These are phyloP conservation scores for Clonostachys chloroleuca DNA, from an alignment of 2,329 filamentous ascomycete genomes.

Conservation along the genomic window DNA sequence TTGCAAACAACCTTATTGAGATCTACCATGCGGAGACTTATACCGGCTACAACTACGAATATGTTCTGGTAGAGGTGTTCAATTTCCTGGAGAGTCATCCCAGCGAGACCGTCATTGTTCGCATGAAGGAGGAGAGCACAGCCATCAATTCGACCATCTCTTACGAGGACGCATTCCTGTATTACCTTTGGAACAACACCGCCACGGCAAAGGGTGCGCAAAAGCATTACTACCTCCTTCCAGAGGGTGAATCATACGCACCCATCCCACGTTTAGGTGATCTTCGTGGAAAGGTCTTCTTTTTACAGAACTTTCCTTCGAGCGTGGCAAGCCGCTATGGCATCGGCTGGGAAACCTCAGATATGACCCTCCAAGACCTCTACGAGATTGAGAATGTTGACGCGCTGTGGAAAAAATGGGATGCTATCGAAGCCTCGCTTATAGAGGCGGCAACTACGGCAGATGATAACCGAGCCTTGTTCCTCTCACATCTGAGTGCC, in stretches of 20 bases:
- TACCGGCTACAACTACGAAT: constrained; percentile 37
- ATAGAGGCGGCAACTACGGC: constrained; percentile 23
- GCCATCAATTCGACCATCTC: constrained; percentile 27
- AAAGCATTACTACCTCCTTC: constrained; percentile 29
- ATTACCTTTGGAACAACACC: constrained; percentile 25
- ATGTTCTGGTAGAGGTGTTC: constrained; percentile 36
- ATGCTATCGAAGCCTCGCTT: constrained; percentile 33
- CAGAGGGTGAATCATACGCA: constrained; percentile 17
- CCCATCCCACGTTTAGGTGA: constrained; percentile 37
- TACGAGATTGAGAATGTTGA: constrained; percentile 37
- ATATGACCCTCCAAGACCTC: constrained; percentile 40
- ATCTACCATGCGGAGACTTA: constrained; percentile 41
- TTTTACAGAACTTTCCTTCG: constrained; percentile 42
- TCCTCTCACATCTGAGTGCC: constrained; percentile 42
- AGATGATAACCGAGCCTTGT: constrained; percentile 30
- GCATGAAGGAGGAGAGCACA: constrained; percentile 41
- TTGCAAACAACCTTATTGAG: constrained; percentile 33
- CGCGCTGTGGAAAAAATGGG: constrained; percentile 41
- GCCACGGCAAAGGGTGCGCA: constrained; percentile 24
- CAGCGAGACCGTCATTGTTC: constrained; percentile 40
- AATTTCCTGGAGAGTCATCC: constrained; percentile 39
- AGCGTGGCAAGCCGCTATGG: constrained; percentile 27
- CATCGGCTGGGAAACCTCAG: constrained; percentile 34
- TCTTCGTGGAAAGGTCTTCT: constrained; percentile 37
- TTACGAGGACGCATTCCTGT: constrained; percentile 40